A percentile compares a stretch with the other conserved stretches of the same genome.
Evolutionary conservation across 164 flowering plant genomes (phyloP).

Genomic region (Aristolochia californica): DNA sequence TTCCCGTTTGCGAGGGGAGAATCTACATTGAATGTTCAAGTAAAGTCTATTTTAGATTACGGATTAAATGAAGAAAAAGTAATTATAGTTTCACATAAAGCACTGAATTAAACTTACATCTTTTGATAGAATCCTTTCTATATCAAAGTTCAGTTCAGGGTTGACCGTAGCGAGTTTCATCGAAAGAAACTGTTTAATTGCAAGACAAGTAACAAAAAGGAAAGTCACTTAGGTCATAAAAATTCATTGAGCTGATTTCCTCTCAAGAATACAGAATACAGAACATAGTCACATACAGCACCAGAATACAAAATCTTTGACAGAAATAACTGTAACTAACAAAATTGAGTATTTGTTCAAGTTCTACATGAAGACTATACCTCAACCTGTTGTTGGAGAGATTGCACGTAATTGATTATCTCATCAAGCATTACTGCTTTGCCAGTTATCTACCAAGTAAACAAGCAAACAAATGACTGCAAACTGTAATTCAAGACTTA

Average conservation of each 20-base stretch:
- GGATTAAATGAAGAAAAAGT: background rate
- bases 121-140: slow-evolving; percentile 67
- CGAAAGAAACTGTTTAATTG: slow-evolving; percentile 56
- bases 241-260: background rate
- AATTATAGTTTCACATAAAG: background rate
- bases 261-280: too few relatives aligned
- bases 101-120: slow-evolving; percentile 39
- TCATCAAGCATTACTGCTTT: slow-evolving; percentile 98
- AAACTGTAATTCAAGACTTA: background rate
- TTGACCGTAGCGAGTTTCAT: slow-evolving; percentile 94
- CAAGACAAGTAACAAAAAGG: background rate
- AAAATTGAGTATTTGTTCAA: background rate
- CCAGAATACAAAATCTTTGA: background rate
- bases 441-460: slow-evolving; percentile 60
- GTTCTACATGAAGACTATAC: slow-evolving; percentile 27
- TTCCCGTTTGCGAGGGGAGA: slow-evolving; percentile 36
- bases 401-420: slow-evolving; percentile 96
- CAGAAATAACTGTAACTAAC: background rate
- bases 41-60: background rate
- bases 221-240: background rate
- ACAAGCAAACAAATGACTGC: background rate
- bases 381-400: slow-evolving; percentile 96
- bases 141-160: slow-evolving; percentile 65
- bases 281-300: background rate
- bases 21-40: slow-evolving; percentile 24